Conservation (phyloP, 768 basidiomycete species). For the Pholiota conissans region DNA sequence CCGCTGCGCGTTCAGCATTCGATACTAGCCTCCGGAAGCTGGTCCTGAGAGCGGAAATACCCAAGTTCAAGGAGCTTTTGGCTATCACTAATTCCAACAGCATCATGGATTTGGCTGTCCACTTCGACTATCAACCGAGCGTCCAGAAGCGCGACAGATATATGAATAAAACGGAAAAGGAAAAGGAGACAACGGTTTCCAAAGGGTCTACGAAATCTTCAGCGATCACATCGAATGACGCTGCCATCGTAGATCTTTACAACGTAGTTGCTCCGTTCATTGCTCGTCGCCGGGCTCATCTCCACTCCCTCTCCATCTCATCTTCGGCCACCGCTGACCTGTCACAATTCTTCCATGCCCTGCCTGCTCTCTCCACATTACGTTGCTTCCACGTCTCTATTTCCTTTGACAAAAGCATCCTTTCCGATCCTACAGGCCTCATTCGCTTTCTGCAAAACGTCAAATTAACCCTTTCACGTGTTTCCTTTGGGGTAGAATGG, state of each 20-base stretch:
- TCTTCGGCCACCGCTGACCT: constrained; percentile 32
- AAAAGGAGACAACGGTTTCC: neutral
- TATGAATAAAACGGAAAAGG: neutral
- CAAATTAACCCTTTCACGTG: constrained; percentile 18
- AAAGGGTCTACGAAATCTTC: neutral
- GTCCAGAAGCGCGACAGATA: no score
- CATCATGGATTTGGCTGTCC: constrained; percentile 33
- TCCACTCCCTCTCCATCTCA: constrained; percentile 32
- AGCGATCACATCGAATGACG: neutral
- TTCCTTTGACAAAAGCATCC: constrained; percentile 17
- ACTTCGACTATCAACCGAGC: constrained; percentile 32
- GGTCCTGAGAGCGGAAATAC: constrained; percentile 29
- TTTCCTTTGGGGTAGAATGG: constrained; percentile 21
- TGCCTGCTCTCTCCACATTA: constrained; percentile 26
- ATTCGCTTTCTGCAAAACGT: constrained; percentile 21
- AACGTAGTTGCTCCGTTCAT: constrained; percentile 32
- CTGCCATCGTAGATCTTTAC: constrained; percentile 18
- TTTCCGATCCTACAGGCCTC: constrained; percentile 26
- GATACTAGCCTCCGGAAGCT: constrained; percentile 32
- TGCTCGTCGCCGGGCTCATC: constrained; percentile 21
- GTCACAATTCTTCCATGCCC: constrained; percentile 30
- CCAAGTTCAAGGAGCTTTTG: constrained; percentile 30
- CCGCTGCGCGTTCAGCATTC: constrained; percentile 26
- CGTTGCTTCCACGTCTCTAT: constrained; percentile 22
- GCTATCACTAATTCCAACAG: constrained; percentile 26